Percentiles rank a stretch among this genome's conserved stretches.
phyloP scores from a whole-genome alignment of 768 basidiomycete genomes.

The Stropharia rugosoannulata region DNA sequence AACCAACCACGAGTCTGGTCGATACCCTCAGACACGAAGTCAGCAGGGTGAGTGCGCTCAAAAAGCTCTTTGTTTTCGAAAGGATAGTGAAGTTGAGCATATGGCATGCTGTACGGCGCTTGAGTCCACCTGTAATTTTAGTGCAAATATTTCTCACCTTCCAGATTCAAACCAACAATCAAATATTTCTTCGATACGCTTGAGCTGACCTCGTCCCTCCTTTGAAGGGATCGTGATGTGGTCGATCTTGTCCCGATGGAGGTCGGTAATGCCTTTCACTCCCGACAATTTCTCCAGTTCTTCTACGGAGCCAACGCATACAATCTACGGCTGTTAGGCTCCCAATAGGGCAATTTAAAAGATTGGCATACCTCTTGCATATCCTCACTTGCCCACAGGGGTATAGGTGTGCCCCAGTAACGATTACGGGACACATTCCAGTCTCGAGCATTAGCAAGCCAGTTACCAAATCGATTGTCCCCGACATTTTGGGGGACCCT shows the following conservation, averaged over 20 bases:
- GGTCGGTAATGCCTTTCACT: constrained; percentile 76
- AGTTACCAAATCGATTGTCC: constrained; percentile 93
- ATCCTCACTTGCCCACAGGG: constrained; percentile 95
- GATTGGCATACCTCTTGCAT: constrained; percentile 66
- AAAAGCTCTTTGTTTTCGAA: constrained; percentile 95
- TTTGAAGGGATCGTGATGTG: constrained; percentile 94
- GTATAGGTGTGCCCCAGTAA: constrained; percentile 98
- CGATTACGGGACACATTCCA: constrained; percentile 99
- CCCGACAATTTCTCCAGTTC: constrained; percentile 89
- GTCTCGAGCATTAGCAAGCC: constrained; percentile 97
- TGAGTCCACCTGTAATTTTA: neutral
- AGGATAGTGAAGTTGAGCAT: constrained; percentile 95
- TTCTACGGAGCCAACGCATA: constrained; percentile 84
- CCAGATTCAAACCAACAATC: constrained; percentile 99
- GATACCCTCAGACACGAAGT: constrained; percentile 97
- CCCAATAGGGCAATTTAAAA: neutral
- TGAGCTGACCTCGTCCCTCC: constrained; percentile 81
- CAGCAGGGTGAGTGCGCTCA: constrained; percentile 84
- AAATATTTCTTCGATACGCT: constrained; percentile 95
- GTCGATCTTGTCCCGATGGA: constrained; percentile 94
- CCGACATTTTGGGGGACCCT: constrained; percentile 93
- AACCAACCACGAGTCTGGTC: constrained; percentile 99
- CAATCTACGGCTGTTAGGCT: constrained; percentile 45
- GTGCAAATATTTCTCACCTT: constrained; percentile 54
- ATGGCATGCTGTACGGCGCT: constrained; percentile 79